phyloP scores from a whole-genome alignment of 345 rosid genomes.

The Syzygium oleosum region DNA sequence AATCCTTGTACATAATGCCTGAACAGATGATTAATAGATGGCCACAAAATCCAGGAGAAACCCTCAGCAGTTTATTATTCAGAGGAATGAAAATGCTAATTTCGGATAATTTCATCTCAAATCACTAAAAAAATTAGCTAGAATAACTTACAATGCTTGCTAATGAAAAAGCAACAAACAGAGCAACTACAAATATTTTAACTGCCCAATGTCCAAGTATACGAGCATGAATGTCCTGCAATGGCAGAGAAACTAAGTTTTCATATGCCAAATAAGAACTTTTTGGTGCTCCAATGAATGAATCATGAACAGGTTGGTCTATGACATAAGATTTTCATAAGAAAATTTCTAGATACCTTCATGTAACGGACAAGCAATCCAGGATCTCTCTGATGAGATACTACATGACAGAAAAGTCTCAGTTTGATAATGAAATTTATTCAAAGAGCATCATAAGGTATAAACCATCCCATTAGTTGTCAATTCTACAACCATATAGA shows the following conservation, averaged over 20 bases:
- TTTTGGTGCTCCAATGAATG: background rate
- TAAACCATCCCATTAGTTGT: background rate
- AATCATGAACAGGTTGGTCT: background rate
- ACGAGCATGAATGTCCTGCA: conserved; percentile 45
- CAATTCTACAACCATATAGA: background rate
- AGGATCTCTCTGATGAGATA: conserved; percentile 16
- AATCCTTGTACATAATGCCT: conserved; percentile 49
- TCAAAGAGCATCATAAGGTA: background rate
- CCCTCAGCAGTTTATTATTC: background rate
- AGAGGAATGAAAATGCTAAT: background rate
- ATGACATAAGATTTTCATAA: background rate
- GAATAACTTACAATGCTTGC: conserved; percentile 41
- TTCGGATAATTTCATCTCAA: background rate
- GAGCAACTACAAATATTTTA: conserved; percentile 33
- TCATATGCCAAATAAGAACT: background rate
- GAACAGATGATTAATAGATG: background rate
- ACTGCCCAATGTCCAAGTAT: conserved; percentile 43
- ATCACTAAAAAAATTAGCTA: background rate
- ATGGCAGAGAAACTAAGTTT: background rate
- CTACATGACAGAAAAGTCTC: background rate
- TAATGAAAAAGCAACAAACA: conserved; percentile 37
- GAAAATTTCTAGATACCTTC: conserved; percentile 24
- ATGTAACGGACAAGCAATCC: conserved; percentile 43
- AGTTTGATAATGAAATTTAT: background rate
- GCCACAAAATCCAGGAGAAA: background rate